Evolutionary conservation across 192 early-diverging fungal species (phyloP).

Genomic region (Podila clonocystis): DNA sequence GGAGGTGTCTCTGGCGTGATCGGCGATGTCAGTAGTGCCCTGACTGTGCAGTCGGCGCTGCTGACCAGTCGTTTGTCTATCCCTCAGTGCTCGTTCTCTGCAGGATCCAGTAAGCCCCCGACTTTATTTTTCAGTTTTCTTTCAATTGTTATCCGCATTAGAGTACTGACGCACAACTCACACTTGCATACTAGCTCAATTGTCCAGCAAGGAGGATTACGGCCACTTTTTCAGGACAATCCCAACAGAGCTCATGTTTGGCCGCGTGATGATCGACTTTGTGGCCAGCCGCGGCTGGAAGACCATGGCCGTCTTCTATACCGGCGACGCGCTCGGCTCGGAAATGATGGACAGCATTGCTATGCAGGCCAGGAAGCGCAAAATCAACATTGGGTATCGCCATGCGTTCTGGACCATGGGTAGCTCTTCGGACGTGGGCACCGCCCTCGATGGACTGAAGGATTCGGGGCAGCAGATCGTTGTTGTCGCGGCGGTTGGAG

Average conservation of each 20-base stretch:
- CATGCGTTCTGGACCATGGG: slow-evolving; percentile 51
- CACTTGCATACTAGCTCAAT: slow-evolving; percentile 30
- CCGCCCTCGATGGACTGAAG: slow-evolving; percentile 35
- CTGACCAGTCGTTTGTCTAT: slow-evolving; percentile 60
- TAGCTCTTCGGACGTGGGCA: slow-evolving; percentile 23
- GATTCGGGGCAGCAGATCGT: slow-evolving; percentile 57
- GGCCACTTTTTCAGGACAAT: slow-evolving; percentile 62
- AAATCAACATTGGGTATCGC: slow-evolving; percentile 48
- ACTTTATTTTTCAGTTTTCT: slow-evolving; percentile 10
- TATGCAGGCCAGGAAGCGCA: slow-evolving; percentile 29
- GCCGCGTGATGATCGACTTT: slow-evolving; percentile 57
- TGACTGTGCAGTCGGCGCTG: slow-evolving; percentile 57
- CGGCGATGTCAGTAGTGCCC: slow-evolving; percentile 62
- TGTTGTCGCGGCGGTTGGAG: slow-evolving; percentile 52
- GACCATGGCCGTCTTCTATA: slow-evolving; percentile 55
- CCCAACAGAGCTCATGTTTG: slow-evolving; percentile 63
- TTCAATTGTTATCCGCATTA: background rate
- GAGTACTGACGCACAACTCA: background rate
- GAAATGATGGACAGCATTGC: slow-evolving; percentile 55
- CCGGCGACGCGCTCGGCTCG: slow-evolving; percentile 57
- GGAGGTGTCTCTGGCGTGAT: slow-evolving; percentile 61
- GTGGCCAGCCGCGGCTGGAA: slow-evolving; percentile 58
- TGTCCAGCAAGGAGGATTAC: slow-evolving; percentile 60
- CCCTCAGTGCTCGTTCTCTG: slow-evolving; percentile 64
- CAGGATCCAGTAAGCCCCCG: slow-evolving; percentile 53